phyloP scores from a whole-genome alignment of 2,329 filamentous ascomycete species.

The Colletotrichum neosansevieriae region DNA sequence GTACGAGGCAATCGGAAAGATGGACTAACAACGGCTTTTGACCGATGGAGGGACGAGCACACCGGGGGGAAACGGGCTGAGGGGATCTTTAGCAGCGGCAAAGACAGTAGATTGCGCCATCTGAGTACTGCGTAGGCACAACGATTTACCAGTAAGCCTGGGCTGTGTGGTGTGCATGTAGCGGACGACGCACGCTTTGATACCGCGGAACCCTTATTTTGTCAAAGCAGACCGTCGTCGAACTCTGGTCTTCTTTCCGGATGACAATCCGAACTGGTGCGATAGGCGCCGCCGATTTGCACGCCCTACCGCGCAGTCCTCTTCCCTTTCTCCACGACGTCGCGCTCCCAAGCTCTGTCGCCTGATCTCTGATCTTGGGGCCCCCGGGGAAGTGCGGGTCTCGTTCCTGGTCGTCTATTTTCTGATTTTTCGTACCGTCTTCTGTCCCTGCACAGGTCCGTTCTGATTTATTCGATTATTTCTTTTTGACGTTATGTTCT shows the following conservation, averaged over 20 bases:
- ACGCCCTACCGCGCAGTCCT: slow-evolving; percentile 1
- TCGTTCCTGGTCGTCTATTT: slow-evolving; percentile 20
- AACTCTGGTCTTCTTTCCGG: slow-evolving; percentile 20
- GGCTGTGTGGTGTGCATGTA: slow-evolving; percentile 15
- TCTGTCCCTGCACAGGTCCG: neutral
- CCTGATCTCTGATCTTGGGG: slow-evolving; percentile 28
- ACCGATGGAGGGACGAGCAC: slow-evolving; percentile 11
- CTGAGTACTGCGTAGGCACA: neutral
- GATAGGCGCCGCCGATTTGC: slow-evolving; percentile 4
- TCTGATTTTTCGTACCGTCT: neutral
- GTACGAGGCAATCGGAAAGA: neutral
- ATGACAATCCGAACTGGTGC: slow-evolving; percentile 38
- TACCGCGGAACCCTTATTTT: slow-evolving; percentile 23
- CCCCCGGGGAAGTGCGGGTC: slow-evolving; percentile 33
- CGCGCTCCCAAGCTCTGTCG: slow-evolving; percentile 2
- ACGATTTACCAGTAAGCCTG: neutral
- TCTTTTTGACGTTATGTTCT: too few species aligned
- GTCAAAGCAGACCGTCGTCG: slow-evolving; percentile 32
- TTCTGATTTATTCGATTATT: neutral
- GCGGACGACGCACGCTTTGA: slow-evolving; percentile 33
- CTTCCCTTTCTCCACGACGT: neutral
- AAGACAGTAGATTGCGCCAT: neutral
- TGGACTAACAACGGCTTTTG: neutral
- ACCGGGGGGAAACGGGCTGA: slow-evolving; percentile 4
- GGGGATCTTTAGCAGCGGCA: neutral